A percentile compares a stretch with the other conserved stretches of the same genome.
Conservation (phyloP, 1,139 yeast species). For the Geotrichum histeridarum region DNA sequence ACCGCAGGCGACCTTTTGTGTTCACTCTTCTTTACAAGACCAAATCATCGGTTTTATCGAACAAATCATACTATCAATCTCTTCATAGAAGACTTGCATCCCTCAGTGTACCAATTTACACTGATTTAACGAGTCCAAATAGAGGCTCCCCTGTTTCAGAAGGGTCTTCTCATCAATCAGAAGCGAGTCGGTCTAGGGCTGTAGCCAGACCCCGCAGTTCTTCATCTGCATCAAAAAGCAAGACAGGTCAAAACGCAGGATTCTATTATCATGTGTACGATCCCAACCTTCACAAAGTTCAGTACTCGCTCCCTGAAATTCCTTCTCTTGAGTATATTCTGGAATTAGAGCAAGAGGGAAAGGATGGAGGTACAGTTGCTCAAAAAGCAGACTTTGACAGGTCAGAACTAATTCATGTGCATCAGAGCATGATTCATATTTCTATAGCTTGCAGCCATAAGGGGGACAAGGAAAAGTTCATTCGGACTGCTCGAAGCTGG, state of each 20-base stretch:
- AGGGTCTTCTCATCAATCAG: background rate
- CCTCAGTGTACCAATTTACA: constrained; percentile 29
- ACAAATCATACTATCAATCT: constrained; percentile 23
- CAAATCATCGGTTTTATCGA: constrained; percentile 20
- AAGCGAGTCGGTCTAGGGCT: constrained; percentile 6
- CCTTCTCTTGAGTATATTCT: constrained; percentile 19
- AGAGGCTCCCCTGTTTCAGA: background rate
- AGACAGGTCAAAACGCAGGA: constrained; percentile 12
- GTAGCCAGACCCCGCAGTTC: background rate
- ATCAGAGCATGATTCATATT: constrained; percentile 27
- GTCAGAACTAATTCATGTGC: constrained; percentile 30
- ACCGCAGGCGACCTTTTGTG: constrained; percentile 30
- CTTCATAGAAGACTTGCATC: constrained; percentile 32
- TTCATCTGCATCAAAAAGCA: constrained; percentile 3
- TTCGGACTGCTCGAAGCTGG: constrained; percentile 32
- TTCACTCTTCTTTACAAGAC: constrained; percentile 26
- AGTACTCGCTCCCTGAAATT: constrained; percentile 29
- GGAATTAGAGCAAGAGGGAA: constrained; percentile 21
- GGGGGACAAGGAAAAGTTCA: constrained; percentile 30
- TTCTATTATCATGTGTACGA: constrained; percentile 29
- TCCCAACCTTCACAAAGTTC: constrained; percentile 21
- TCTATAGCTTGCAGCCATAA: constrained; percentile 19
- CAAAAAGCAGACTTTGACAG: constrained; percentile 19
- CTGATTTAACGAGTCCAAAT: constrained; percentile 23
- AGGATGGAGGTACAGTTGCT: constrained; percentile 17